Evolutionary conservation across 768 basidiomycete genomes (phyloP).

Genomic region (Auriscalpium microsporum): DNA sequence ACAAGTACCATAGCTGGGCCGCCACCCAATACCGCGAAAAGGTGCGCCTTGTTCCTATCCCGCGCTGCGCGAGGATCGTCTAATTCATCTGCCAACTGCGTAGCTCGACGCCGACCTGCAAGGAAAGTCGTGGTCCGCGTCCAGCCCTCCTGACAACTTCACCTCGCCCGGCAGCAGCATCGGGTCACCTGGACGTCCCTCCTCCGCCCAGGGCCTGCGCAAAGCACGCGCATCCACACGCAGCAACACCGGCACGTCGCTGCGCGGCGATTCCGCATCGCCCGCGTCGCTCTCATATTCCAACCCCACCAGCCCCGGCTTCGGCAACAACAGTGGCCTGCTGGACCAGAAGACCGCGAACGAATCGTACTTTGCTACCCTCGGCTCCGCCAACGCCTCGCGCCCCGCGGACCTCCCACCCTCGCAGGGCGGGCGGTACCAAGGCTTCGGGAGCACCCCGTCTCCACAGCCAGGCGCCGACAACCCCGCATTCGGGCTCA

Average conservation of each 20-base stretch:
- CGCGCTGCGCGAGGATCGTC: neutral
- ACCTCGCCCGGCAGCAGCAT: constrained; percentile 25
- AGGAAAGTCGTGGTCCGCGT: constrained; percentile 73
- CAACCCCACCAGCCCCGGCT: constrained; percentile 35
- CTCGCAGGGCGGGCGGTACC: constrained; percentile 88
- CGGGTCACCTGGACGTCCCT: constrained; percentile 49
- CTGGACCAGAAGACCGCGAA: constrained; percentile 69
- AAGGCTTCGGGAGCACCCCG: constrained; percentile 88
- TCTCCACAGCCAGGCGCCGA: constrained; percentile 41
- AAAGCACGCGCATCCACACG: constrained; percentile 75
- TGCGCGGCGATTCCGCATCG: constrained; percentile 49
- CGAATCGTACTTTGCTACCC: constrained; percentile 75
- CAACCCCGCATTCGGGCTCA: constrained; percentile 63
- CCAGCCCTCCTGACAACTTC: constrained; percentile 49
- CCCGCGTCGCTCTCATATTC: constrained; percentile 29
- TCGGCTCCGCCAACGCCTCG: constrained; percentile 75
- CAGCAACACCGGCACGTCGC: constrained; percentile 34
- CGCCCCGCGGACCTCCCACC: constrained; percentile 79
- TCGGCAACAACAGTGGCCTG: constrained; percentile 21
- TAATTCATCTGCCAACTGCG: neutral
- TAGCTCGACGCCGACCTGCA: constrained; percentile 75
- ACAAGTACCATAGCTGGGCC: constrained; percentile 90
- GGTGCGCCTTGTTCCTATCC: constrained; percentile 32
- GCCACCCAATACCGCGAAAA: constrained; percentile 94
- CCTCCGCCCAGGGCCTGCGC: constrained; percentile 75